Percentiles rank a stretch among this genome's conserved stretches.
Evolutionary conservation across 768 basidiomycete species (phyloP).

Genomic region (Dendrothele bispora): DNA sequence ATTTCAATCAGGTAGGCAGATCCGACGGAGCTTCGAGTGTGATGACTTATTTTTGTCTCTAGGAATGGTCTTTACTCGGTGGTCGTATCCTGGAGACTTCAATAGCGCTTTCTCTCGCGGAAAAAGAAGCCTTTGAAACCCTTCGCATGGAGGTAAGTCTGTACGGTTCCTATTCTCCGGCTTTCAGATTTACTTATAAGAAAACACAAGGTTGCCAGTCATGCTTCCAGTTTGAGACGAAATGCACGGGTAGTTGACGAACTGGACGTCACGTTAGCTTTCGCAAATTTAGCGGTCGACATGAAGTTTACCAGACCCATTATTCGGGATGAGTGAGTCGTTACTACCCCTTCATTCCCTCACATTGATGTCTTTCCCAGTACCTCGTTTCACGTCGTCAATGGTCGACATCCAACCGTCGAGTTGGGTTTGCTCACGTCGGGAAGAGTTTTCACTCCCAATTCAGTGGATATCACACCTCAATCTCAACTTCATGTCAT

Average conservation of each 20-base stretch:
- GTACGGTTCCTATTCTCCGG: neutral
- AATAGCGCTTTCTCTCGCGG: conserved; percentile 49
- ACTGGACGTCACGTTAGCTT: conserved; percentile 80
- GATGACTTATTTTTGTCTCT: neutral
- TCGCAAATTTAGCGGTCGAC: conserved; percentile 78
- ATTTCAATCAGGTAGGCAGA: conserved; percentile 56
- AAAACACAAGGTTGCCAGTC: conserved; percentile 58
- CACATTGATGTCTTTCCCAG: conserved; percentile 26
- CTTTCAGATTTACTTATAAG: neutral
- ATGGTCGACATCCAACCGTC: conserved; percentile 92
- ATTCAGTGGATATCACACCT: conserved; percentile 65
- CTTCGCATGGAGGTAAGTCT: conserved; percentile 63
- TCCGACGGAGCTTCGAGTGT: neutral
- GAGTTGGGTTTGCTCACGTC: conserved; percentile 79
- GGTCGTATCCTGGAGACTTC: conserved; percentile 60
- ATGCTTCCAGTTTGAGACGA: conserved; percentile 55
- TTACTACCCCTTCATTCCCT: neutral
- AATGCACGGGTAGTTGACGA: conserved; percentile 86
- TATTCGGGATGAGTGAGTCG: conserved; percentile 68
- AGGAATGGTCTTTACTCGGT: conserved; percentile 82
- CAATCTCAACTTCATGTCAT: conserved; percentile 73
- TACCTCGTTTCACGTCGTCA: conserved; percentile 60
- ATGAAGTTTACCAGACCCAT: conserved; percentile 73
- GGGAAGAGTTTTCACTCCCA: conserved; percentile 82
- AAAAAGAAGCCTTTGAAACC: conserved; percentile 71